Conservation (phyloP, 140 eudicot genomes). For the Stevia rebaudiana region DNA sequence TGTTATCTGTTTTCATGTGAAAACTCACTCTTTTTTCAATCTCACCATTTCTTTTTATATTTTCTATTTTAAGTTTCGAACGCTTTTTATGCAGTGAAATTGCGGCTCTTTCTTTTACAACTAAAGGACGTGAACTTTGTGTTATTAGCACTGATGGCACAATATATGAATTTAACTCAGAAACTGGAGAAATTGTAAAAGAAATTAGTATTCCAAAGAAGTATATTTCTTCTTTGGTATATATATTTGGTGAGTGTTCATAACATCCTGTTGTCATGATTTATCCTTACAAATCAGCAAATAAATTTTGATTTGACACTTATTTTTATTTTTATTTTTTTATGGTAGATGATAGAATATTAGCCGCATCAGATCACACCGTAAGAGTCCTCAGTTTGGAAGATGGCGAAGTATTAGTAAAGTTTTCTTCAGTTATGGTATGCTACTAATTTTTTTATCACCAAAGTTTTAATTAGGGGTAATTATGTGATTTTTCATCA, state of each 20-base stretch:
- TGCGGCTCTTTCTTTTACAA: conserved; percentile 42
- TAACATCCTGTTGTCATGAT: background rate
- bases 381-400: conserved; percentile 35
- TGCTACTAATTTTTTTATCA: background rate
- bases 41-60: background rate
- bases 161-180: conserved; percentile 43
- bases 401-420: conserved; percentile 37
- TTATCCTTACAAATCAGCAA: background rate
- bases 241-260: conserved; percentile 33
- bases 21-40: background rate
- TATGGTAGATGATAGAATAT: conserved; percentile 37
- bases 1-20: conserved; percentile 4
- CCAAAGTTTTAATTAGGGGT: background rate
- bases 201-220: conserved; percentile 39
- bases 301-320: background rate
- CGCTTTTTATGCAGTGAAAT: conserved; percentile 38
- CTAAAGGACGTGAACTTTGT: conserved; percentile 37
- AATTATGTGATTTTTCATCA: background rate
- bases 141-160: conserved; percentile 34
- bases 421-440: conserved; percentile 40
- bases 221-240: conserved; percentile 32
- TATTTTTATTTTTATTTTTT: background rate
- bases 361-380: conserved; percentile 37
- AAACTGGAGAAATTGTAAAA: conserved; percentile 43
- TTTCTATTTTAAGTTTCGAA: background rate